Evolutionary conservation across 805 yeast genomes (phyloP).

Genomic region (Metschnikowia santaceciliae): DNA sequence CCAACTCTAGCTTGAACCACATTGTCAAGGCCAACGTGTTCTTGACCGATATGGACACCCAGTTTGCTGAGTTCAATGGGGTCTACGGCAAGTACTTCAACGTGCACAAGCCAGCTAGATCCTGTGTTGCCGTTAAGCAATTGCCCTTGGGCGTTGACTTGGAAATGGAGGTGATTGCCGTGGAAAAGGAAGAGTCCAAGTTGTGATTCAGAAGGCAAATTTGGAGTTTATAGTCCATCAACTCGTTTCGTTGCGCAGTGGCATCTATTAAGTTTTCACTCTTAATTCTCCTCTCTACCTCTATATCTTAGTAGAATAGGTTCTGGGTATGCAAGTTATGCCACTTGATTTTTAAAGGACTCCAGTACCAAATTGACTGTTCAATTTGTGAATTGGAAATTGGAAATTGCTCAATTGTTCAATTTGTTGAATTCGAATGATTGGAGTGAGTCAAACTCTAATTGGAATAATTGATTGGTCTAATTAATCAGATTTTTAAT

Average conservation of each 20-base stretch:
- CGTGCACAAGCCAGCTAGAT: conserved; percentile 89
- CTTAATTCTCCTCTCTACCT: too few relatives aligned
- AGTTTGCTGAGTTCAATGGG: conserved; percentile 79
- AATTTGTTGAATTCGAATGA: too few relatives aligned
- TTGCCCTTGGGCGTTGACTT: conserved; percentile 84
- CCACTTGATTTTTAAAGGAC: too few relatives aligned
- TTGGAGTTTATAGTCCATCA: background rate
- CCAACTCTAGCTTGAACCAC: conserved; percentile 78
- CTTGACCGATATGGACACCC: conserved; percentile 78
- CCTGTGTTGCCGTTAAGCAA: conserved; percentile 91
- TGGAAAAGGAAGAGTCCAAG: conserved; percentile 47
- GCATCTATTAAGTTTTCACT: background rate
- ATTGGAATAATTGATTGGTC: too few relatives aligned
- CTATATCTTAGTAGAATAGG: too few relatives aligned
- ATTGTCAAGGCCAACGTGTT: conserved; percentile 86
- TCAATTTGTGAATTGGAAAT: too few relatives aligned
- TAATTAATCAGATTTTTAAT: too few relatives aligned
- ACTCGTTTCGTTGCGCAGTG: background rate
- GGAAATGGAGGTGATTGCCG: conserved; percentile 91
- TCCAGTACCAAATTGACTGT: too few relatives aligned
- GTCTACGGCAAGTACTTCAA: conserved; percentile 78
- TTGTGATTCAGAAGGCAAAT: conserved; percentile 16
- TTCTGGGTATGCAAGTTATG: too few relatives aligned
- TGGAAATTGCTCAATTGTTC: too few relatives aligned
- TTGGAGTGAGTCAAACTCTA: too few relatives aligned